These are phyloP conservation scores for Claviceps capensis DNA, from an alignment of 2,329 filamentous ascomycete genomes.

Conservation along the genomic window DNA sequence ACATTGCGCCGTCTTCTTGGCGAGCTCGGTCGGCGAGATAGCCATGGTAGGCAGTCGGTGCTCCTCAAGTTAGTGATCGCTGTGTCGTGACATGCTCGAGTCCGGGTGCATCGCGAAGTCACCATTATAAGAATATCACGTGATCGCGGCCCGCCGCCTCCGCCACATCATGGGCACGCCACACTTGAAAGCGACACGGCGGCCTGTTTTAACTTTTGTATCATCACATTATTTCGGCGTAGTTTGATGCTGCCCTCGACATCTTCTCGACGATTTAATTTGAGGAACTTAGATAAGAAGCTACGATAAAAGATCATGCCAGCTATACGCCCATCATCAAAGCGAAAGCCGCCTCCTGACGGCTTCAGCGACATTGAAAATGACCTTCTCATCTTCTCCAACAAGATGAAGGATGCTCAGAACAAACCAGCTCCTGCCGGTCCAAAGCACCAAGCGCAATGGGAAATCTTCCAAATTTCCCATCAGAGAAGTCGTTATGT, in stretches of 20 bases:
- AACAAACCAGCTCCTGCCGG: constrained; percentile 73
- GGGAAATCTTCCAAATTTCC: constrained; percentile 95
- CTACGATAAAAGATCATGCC: constrained; percentile 44
- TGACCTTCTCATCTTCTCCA: constrained; percentile 70
- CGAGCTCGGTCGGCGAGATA: constrained; percentile 88
- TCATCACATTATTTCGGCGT: neutral
- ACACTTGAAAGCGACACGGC: constrained; percentile 4
- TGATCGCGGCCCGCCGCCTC: constrained; percentile 12
- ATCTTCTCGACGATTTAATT: neutral
- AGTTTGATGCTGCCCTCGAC: neutral
- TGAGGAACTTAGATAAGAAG: neutral
- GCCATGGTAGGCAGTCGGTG: constrained; percentile 49
- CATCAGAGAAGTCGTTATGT: constrained; percentile 89
- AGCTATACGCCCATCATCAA: constrained; percentile 59
- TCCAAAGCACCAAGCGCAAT: constrained; percentile 76
- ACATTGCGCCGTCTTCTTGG: constrained; percentile 68
- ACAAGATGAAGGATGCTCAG: constrained; percentile 92
- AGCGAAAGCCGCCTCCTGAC: constrained; percentile 70
- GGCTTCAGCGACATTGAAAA: constrained; percentile 83
- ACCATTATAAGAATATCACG: constrained; percentile 14
- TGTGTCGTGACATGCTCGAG: constrained; percentile 14
- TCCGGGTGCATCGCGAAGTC: constrained; percentile 1
- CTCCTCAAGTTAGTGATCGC: constrained; percentile 15
- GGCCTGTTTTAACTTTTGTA: neutral
- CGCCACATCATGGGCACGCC: constrained; percentile 5